Conservation (phyloP, 805 yeast species). For the Cyberlindnera maritima region DNA sequence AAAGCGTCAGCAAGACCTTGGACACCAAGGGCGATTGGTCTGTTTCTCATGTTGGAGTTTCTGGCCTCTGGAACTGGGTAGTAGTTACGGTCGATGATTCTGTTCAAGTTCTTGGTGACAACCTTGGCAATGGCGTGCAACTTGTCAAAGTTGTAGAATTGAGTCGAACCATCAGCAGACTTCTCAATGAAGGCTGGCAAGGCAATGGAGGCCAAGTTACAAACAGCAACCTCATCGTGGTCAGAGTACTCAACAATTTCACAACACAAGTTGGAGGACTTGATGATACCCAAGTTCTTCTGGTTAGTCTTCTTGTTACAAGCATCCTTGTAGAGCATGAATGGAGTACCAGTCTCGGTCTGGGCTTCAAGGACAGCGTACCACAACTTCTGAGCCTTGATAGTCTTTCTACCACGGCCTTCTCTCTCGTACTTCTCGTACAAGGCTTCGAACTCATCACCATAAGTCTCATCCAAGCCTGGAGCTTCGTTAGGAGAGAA, state of each 20-base stretch:
- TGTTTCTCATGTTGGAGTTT: conserved; percentile 71
- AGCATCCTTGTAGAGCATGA: conserved; percentile 90
- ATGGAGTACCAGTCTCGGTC: conserved; percentile 96
- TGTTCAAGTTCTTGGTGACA: conserved; percentile 73
- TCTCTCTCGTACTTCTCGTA: conserved; percentile 72
- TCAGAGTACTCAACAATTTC: conserved; percentile 93
- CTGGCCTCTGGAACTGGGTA: conserved; percentile 83
- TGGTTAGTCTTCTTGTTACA: conserved; percentile 89
- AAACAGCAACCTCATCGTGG: conserved; percentile 89
- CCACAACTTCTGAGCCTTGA: conserved; percentile 94
- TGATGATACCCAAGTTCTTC: conserved; percentile 87
- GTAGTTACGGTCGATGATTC: conserved; percentile 76
- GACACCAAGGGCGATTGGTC: conserved; percentile 98
- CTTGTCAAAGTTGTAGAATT: conserved; percentile 65
- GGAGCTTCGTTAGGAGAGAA: conserved; percentile 91
- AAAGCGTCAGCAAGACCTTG: conserved; percentile 94
- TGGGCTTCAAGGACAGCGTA: conserved; percentile 86
- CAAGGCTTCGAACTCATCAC: conserved; percentile 74
- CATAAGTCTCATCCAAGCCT: conserved; percentile 80
- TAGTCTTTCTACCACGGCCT: conserved; percentile 59
- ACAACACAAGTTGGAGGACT: conserved; percentile 92
- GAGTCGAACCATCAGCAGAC: conserved; percentile 43
- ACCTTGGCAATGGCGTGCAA: conserved; percentile 78
- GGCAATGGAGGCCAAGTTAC: conserved; percentile 90
- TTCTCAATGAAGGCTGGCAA: conserved; percentile 70